Percentiles rank a stretch among this genome's conserved stretches.
Conservation (phyloP, 176 grass and related monocot species). For the Ensete ventricosum region DNA sequence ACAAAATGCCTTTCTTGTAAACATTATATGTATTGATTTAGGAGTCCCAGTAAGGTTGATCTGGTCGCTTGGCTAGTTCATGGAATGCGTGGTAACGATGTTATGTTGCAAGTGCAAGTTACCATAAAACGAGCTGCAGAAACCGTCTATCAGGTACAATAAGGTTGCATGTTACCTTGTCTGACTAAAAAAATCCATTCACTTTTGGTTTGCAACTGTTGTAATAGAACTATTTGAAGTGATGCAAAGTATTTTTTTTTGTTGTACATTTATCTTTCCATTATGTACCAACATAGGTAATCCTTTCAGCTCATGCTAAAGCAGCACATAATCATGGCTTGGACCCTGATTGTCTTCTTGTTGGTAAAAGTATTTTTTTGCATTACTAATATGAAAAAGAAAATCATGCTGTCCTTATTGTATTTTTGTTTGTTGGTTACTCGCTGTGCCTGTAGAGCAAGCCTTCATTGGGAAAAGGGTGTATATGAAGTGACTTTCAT, state of each 20-base stretch:
- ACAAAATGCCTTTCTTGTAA: background rate
- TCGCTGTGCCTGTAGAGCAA: slow-evolving; percentile 30
- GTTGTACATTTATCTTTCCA: background rate
- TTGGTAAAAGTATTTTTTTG: slow-evolving; percentile 40
- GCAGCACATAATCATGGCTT: slow-evolving; percentile 72
- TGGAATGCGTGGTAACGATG: slow-evolving; percentile 89
- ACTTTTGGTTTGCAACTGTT: too few species aligned
- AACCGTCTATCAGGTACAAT: slow-evolving; percentile 64
- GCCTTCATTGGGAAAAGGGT: slow-evolving; percentile 87
- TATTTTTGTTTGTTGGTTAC: too few species aligned
- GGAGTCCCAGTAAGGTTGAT: slow-evolving; percentile 97
- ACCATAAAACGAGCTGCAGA: slow-evolving; percentile 79
- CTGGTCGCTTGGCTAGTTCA: slow-evolving; percentile 65
- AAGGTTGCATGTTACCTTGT: background rate
- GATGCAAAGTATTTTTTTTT: too few species aligned
- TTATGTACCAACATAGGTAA: slow-evolving; percentile 35
- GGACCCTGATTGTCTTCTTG: slow-evolving; percentile 72
- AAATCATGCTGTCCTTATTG: too few species aligned
- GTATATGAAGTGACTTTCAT: slow-evolving; percentile 67
- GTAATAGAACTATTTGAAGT: too few species aligned
- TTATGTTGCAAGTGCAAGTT: slow-evolving; percentile 70
- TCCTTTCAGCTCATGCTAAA: slow-evolving; percentile 90
- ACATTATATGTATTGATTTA: background rate
- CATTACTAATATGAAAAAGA: too few species aligned
- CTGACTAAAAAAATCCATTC: too few species aligned